Evolutionary conservation across 2,329 filamentous ascomycete species (phyloP), one percentile per base, ranked within the genome.

Genomic region (Verticillium klebahnii): DNA sequence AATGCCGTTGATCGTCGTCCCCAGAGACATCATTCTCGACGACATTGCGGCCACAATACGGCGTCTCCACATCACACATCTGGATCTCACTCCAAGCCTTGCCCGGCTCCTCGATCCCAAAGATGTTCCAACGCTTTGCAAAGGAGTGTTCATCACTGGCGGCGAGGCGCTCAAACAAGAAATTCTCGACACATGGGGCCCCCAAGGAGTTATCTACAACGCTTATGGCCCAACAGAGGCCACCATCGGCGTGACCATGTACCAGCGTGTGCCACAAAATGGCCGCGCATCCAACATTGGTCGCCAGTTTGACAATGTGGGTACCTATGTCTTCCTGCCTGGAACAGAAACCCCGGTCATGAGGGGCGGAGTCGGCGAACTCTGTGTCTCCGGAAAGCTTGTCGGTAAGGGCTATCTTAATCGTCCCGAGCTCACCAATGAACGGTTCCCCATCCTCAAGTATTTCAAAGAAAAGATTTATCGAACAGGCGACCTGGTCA

Each of bases 161-260:
- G 93, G 93, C 2, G 93, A 97, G 72, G 87, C 91, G 59, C 78
- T 97, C 19, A 93, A 92, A 68, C 91, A 95, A 69, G 93, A 97
- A 65, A 96, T 97, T 57, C 79, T 97, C 2, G 90, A 96, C 68
- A 84, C 81, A 0, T 97, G 94, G 93, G 93, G 93, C 0, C 82
- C 88, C 1, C 83, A 88, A 61, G 82, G 82, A 1, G 92, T 93
- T 54, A 93, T 98, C 15, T 94, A 96, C 78, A 97, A 97, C 69
- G 93, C 92, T 2, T 92, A 97, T 66, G 93, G 93, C 0, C 94
- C 93, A 1, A 97, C 93, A 0, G 94, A 97, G 73, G 90, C 92
- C 0, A 97, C 93, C 0, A 97, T 97, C 65, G 93, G 93, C 5
- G 90, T 93, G 39, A 97, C 93, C 0, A 96, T 95, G 83, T 93